Evolutionary conservation across 805 yeast species (phyloP).

Genomic region (Tetrapisispora taiwanensis): DNA sequence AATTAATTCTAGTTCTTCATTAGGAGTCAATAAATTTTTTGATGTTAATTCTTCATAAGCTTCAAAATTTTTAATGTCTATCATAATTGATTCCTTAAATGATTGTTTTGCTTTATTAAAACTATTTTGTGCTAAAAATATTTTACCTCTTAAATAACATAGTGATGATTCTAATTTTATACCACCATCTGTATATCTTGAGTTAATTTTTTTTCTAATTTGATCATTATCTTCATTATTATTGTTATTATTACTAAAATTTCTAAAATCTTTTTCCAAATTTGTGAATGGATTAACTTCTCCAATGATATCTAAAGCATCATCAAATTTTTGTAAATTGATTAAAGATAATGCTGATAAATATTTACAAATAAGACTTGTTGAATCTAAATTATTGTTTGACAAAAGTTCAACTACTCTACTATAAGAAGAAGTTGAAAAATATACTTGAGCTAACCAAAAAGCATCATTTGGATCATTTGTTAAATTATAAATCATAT

Average conservation of each 20-base stretch:
- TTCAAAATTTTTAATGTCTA: constrained; percentile 87
- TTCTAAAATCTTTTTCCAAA: constrained; percentile 1
- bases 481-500: constrained; percentile 76
- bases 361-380: constrained; percentile 68
- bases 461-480: constrained; percentile 88
- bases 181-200: constrained; percentile 52
- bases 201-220: background rate
- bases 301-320: constrained; percentile 77
- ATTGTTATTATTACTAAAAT: constrained; percentile 3
- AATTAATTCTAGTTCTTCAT: constrained; percentile 79
- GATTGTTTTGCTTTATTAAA: constrained; percentile 80
- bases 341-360: constrained; percentile 66
- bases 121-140: constrained; percentile 73
- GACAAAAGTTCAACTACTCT: constrained; percentile 67
- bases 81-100: constrained; percentile 73
- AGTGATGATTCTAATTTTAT: constrained; percentile 79
- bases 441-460: constrained; percentile 90
- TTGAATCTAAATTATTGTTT: constrained; percentile 41
- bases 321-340: constrained; percentile 72
- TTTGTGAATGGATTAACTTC: constrained; percentile 64
- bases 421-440: constrained; percentile 61
- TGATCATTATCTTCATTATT: background rate
- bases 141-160: constrained; percentile 75
- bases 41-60: constrained; percentile 74
- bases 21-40: constrained; percentile 67